phyloP scores from a whole-genome alignment of 2,329 filamentous ascomycete species.

The Lasiodiplodia hormozganensis region DNA sequence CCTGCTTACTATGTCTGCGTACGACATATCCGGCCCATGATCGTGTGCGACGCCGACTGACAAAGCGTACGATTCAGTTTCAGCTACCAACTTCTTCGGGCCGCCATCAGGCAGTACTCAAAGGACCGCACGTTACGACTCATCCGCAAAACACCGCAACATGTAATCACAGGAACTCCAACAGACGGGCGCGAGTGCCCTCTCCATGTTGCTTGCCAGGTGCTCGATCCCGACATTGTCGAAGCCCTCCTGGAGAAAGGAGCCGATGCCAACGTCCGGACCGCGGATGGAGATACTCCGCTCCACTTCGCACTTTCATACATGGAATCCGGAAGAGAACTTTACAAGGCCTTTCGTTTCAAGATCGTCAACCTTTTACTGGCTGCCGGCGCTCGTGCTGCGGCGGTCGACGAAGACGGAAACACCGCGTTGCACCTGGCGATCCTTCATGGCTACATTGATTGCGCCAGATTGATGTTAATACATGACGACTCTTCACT shows the following conservation, averaged over 20 bases:
- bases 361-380: conserved; percentile 1
- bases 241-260: conserved; percentile 17
- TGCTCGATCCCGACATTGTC: conserved; percentile 7
- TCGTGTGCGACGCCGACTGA: not conserved
- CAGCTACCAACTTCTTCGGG: conserved; percentile 20
- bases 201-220: conserved; percentile 9
- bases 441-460: conserved; percentile 9
- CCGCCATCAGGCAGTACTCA: conserved; percentile 14
- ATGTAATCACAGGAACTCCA: not conserved
- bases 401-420: conserved; percentile 8
- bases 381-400: not conserved
- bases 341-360: not conserved
- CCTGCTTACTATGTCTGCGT: conserved; percentile 10
- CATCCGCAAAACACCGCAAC: conserved; percentile 10
- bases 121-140: conserved; percentile 14
- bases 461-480: not conserved
- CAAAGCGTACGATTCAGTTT: not conserved
- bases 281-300: conserved; percentile 1
- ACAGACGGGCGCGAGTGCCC: not conserved
- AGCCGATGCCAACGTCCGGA: not conserved
- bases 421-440: conserved; percentile 11
- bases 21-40: not conserved
- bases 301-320: conserved; percentile 9
- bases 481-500: not conserved
- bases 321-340: not conserved